Percentiles rank a stretch among this genome's conserved stretches.
These are phyloP conservation scores for Artomyces pyxidatus DNA, from an alignment of 768 basidiomycete species.

Conservation along the genomic window DNA sequence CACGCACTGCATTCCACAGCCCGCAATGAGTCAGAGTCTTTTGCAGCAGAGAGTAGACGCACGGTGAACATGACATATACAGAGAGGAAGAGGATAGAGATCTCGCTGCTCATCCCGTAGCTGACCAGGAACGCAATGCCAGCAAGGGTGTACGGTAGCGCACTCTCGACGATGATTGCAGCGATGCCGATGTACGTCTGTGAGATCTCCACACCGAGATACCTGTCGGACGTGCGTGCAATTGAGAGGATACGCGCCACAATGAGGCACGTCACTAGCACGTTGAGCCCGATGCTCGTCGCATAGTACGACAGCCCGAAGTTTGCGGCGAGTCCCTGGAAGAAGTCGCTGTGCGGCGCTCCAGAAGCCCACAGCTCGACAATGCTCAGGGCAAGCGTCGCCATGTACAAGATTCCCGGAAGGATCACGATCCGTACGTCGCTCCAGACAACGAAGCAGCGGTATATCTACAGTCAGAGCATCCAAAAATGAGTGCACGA, in stretches of 20 bases:
- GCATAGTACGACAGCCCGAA: conserved; percentile 4
- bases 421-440: conserved; percentile 6
- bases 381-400: conserved; percentile 10
- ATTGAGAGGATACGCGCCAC: conserved; percentile 7
- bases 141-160: conserved; percentile 10
- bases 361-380: conserved; percentile 7
- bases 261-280: conserved; percentile 10
- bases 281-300: conserved; percentile 8
- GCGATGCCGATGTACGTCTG: conserved; percentile 2
- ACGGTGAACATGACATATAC: conserved; percentile 15
- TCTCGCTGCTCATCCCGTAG: conserved; percentile 6
- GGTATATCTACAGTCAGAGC: conserved; percentile 27
- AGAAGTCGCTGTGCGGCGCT: conserved; percentile 8
- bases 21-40: too few species aligned
- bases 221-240: background rate
- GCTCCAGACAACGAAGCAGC: conserved; percentile 29
- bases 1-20: too few species aligned
- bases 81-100: conserved; percentile 13
- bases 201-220: background rate
- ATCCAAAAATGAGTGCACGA: too few species aligned
- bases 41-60: too few species aligned
- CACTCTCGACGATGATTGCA: conserved; percentile 12
- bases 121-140: conserved; percentile 15
- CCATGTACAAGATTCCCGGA: conserved; percentile 11
- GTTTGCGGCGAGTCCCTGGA: conserved; percentile 1